Percentiles rank a stretch among this genome's conserved stretches.
Evolutionary conservation across 1,284 basidiomycete genomes (phyloP).

Genomic region (Cutaneotrichosporon curvatum): DNA sequence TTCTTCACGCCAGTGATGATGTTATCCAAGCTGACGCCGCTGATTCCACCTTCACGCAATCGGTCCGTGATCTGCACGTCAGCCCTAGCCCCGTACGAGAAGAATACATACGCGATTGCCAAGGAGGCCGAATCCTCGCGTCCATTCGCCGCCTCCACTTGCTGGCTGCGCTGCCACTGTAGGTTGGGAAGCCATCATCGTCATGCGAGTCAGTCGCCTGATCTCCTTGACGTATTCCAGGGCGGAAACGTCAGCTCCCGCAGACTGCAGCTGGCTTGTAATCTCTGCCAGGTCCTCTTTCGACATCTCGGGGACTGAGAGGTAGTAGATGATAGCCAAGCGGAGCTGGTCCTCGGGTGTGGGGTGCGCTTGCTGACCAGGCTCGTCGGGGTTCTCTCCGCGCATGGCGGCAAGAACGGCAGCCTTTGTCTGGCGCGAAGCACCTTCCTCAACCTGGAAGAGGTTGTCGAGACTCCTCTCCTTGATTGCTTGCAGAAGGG

Average conservation of each 20-base stretch:
- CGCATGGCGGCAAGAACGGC: conserved; percentile 71
- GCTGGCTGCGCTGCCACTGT: conserved; percentile 49
- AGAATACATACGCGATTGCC: conserved; percentile 66
- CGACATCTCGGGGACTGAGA: conserved; percentile 73
- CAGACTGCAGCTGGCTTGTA: conserved; percentile 73
- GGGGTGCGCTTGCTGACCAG: conserved; percentile 49
- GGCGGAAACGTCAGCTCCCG: conserved; percentile 72
- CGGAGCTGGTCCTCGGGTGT: conserved; percentile 84
- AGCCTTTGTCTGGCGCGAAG: conserved; percentile 73
- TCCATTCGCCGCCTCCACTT: conserved; percentile 52
- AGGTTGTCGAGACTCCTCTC: conserved; percentile 89
- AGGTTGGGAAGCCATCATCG: conserved; percentile 73
- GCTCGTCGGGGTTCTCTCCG: conserved; percentile 51
- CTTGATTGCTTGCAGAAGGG: conserved; percentile 92
- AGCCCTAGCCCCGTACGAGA: conserved; percentile 1
- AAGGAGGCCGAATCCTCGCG: conserved; percentile 81
- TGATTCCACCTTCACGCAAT: conserved; percentile 79
- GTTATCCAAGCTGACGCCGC: conserved; percentile 67
- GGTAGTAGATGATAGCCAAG: conserved; percentile 86
- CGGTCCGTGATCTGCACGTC: conserved; percentile 63
- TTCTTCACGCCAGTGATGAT: conserved; percentile 97
- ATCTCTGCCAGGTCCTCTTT: conserved; percentile 83
- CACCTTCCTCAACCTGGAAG: conserved; percentile 91
- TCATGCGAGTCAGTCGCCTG: conserved; percentile 84
- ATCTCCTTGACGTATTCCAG: conserved; percentile 90